These are phyloP conservation scores for Nigrospora sphaerica DNA, from an alignment of 2,329 filamentous ascomycete genomes.

Conservation along the genomic window DNA sequence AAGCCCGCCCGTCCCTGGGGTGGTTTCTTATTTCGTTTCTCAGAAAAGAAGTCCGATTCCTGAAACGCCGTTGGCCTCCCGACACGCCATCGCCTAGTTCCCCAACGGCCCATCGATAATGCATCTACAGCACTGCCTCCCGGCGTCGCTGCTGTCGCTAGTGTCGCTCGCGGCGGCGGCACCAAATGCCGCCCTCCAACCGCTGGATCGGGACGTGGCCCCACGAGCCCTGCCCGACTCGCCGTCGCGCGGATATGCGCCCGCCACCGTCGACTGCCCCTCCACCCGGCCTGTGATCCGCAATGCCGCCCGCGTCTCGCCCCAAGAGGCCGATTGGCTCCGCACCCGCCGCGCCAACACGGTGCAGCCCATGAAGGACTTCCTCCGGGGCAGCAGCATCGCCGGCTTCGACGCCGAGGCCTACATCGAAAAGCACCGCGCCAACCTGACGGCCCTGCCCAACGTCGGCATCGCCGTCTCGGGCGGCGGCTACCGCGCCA, in stretches of 20 bases:
- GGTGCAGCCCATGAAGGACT: constrained; percentile 64
- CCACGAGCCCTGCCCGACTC: constrained; percentile 30
- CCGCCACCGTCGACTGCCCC: constrained; percentile 62
- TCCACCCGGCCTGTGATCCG: constrained; percentile 62
- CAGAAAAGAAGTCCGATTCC: too few species aligned
- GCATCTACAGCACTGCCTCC: too few species aligned
- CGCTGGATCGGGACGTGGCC: neutral
- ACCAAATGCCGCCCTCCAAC: neutral
- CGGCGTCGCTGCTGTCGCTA: neutral
- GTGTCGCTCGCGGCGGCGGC: neutral
- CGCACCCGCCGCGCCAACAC: constrained; percentile 64
- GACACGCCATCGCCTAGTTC: neutral
- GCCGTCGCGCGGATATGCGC: constrained; percentile 59
- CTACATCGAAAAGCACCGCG: constrained; percentile 61
- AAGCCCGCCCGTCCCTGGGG: too few species aligned
- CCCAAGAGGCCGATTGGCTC: constrained; percentile 69
- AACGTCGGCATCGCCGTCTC: constrained; percentile 60
- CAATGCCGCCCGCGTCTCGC: constrained; percentile 53
- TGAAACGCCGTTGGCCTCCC: too few species aligned
- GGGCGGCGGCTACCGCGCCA: constrained; percentile 65
- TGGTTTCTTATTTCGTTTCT: too few species aligned
- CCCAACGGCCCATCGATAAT: neutral
- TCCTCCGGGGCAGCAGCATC: constrained; percentile 67
- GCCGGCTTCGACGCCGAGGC: constrained; percentile 49
- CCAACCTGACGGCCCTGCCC: constrained; percentile 51